Evolutionary conservation across 257 asterid species (phyloP).

Genomic region (Solanum infundibuliforme): DNA sequence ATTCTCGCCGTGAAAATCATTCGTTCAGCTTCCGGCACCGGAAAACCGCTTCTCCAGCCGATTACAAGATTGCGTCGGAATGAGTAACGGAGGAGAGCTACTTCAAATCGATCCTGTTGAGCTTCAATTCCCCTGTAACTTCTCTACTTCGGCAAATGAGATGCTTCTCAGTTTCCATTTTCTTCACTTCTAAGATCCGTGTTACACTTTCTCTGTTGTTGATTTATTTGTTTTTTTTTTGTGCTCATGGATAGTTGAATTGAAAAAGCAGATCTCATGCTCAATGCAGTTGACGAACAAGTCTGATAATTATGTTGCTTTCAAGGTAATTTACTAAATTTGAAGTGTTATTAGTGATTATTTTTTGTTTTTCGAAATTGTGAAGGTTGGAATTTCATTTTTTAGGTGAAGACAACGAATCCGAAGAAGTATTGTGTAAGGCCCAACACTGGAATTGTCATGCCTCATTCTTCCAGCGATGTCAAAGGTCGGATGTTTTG

Average conservation of each 20-base stretch:
- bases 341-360: background rate
- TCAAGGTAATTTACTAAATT: background rate
- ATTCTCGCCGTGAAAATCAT: background rate
- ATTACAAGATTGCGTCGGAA: conserved; percentile 27
- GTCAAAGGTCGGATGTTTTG: conserved; percentile 24
- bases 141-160: background rate
- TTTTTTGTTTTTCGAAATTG: background rate
- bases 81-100: conserved; percentile 38
- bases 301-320: conserved; percentile 6
- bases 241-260: background rate
- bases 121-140: conserved; percentile 5
- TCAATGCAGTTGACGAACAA: background rate
- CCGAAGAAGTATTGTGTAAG: conserved; percentile 68
- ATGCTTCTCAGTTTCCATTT: background rate
- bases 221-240: background rate
- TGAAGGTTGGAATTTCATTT: background rate
- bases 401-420: conserved; percentile 67
- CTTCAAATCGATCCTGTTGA: conserved; percentile 44
- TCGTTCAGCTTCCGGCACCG: conserved; percentile 1
- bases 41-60: conserved; percentile 9
- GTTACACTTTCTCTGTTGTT: background rate
- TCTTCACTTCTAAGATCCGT: background rate
- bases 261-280: conserved; percentile 6
- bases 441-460: conserved; percentile 59
- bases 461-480: conserved; percentile 41